Conservation (phyloP, 1,139 yeast species). For the Yamadazyma diospyri region DNA sequence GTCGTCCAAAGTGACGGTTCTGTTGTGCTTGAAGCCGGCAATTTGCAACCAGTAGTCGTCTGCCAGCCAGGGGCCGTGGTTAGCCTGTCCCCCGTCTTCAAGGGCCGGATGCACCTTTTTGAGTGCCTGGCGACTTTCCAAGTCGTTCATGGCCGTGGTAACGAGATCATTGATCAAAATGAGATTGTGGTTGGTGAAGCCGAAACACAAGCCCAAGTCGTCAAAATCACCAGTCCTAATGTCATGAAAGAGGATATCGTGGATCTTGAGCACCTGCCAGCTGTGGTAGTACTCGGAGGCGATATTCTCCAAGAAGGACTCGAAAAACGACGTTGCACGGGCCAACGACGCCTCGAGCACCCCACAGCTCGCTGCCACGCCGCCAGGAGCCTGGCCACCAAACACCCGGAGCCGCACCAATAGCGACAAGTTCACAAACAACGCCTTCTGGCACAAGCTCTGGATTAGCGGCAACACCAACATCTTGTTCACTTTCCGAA, state of each 20-base stretch:
- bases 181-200: constrained; percentile 8
- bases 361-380: too few relatives aligned
- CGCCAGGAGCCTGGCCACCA: too few relatives aligned
- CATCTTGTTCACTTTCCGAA: too few relatives aligned
- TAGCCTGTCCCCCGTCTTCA: too few relatives aligned
- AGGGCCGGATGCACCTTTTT: too few relatives aligned
- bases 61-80: not conserved
- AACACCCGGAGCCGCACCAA: constrained; percentile 5
- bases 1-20: not conserved
- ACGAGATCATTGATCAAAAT: constrained; percentile 2
- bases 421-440: constrained; percentile 3
- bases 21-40: not conserved
- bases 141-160: constrained; percentile 6
- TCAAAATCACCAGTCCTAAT: constrained; percentile 3
- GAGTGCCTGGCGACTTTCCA: constrained; percentile 3
- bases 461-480: constrained; percentile 4
- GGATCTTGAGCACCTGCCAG: constrained; percentile 7
- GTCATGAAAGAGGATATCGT: constrained; percentile 4
- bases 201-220: constrained; percentile 5
- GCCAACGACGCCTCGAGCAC: too few relatives aligned
- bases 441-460: constrained; percentile 3
- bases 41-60: not conserved
- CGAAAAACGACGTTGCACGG: constrained; percentile 3
- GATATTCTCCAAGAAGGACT: not conserved
- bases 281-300: constrained; percentile 4